phyloP scores from a whole-genome alignment of 108 stramenopile species.

The Cyclotella baltica region DNA sequence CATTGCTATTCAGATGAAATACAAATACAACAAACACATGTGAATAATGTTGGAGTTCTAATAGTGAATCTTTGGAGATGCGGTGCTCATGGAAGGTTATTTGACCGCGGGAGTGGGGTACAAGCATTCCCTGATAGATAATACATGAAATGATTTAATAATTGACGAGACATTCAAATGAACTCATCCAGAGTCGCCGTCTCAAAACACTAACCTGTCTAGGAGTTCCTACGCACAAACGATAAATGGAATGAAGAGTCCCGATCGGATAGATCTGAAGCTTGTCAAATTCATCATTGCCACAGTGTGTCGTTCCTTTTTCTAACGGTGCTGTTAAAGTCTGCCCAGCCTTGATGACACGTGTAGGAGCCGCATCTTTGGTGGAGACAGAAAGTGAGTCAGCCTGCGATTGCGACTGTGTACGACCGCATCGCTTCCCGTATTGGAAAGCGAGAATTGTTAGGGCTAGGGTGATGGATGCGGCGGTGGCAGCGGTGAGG shows the following conservation, averaged over 20 bases:
- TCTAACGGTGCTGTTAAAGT: not conserved
- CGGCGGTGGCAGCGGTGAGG: not conserved
- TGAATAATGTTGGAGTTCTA: conserved; percentile 80
- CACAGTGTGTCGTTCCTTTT: not conserved
- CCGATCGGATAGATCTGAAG: conserved; percentile 64
- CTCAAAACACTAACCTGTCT: conserved; percentile 54
- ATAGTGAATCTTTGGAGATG: conserved; percentile 60
- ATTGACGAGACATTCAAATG: not conserved
- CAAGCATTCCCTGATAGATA: conserved; percentile 63
- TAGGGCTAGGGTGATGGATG: not conserved
- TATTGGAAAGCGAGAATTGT: not conserved
- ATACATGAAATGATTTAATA: not conserved
- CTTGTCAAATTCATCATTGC: not conserved
- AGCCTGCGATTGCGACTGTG: not conserved
- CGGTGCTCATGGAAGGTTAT: conserved; percentile 59
- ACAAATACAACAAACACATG: conserved; percentile 97
- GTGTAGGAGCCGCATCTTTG: not conserved
- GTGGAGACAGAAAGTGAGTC: not conserved
- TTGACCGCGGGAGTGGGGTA: conserved; percentile 74
- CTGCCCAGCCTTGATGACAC: not conserved
- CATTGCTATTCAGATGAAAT: conserved; percentile 97
- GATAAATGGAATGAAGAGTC: conserved; percentile 74
- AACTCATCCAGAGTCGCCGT: not conserved
- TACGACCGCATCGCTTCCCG: conserved; percentile 10
- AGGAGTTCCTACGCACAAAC: conserved; percentile 92